Evolutionary conservation across 257 asterid genomes (phyloP).

Genomic region (Mentha longifolia): DNA sequence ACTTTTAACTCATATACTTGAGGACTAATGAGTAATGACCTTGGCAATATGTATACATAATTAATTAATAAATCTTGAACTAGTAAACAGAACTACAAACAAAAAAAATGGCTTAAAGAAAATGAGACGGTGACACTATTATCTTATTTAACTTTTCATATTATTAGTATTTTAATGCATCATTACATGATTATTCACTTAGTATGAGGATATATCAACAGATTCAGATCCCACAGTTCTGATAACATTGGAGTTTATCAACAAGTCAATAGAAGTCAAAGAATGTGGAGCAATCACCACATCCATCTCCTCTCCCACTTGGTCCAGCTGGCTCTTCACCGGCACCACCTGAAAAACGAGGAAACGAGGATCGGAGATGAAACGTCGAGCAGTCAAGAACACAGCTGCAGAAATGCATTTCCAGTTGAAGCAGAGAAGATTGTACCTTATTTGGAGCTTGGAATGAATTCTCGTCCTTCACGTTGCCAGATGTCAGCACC

Average conservation of each 20-base stretch:
- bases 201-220: slow-evolving; percentile 45
- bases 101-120: background rate
- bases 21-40: too few relatives aligned
- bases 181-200: background rate
- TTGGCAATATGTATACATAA: too few relatives aligned
- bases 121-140: background rate
- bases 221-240: slow-evolving; percentile 42
- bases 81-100: background rate
- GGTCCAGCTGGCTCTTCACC: slow-evolving; percentile 39
- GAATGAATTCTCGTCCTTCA: slow-evolving; percentile 84
- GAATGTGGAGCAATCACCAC: slow-evolving; percentile 58
- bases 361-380: slow-evolving; percentile 14
- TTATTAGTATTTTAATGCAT: slow-evolving; percentile 18
- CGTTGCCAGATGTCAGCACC: slow-evolving; percentile 56
- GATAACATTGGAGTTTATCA: slow-evolving; percentile 33
- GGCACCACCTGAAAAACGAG: slow-evolving; percentile 60
- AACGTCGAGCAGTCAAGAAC: background rate
- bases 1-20: too few relatives aligned
- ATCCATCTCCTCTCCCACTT: slow-evolving; percentile 58
- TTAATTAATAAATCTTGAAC: too few relatives aligned
- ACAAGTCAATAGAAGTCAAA: slow-evolving; percentile 55
- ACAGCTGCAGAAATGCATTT: background rate
- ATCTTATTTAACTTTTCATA: background rate
- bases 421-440: too few relatives aligned
- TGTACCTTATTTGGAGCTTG: slow-evolving; percentile 64